Percentiles rank a stretch among this genome's conserved stretches.
phyloP scores from a whole-genome alignment of 2,329 filamentous ascomycete species.

The Cordyceps tenuipes region DNA sequence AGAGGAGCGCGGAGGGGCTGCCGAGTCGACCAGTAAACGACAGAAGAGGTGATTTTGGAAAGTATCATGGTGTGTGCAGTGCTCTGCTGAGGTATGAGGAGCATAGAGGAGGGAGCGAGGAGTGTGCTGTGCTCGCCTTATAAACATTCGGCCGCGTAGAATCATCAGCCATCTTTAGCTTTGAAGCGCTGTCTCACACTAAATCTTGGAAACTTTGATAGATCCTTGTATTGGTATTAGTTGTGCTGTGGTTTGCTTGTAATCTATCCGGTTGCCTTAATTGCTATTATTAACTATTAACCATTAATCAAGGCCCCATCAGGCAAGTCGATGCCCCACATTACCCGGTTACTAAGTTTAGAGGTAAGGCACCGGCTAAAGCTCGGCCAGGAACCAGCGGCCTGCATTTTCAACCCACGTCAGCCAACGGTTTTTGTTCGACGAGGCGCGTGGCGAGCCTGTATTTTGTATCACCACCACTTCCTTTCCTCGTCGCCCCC shows the following conservation, averaged over 20 bases:
- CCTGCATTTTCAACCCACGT: background rate
- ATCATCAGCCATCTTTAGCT: too few species aligned
- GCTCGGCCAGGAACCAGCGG: background rate
- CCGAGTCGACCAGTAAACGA: background rate
- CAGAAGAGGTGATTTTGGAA: background rate
- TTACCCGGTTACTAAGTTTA: background rate
- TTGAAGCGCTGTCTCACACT: too few species aligned
- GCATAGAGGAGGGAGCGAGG: too few species aligned
- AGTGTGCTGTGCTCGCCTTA: too few species aligned
- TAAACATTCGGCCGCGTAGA: too few species aligned
- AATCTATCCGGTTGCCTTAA: too few species aligned
- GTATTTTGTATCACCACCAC: background rate
- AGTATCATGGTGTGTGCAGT: background rate
- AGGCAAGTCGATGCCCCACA: conserved; percentile 7
- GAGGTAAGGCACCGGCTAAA: background rate
- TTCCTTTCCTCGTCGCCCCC: background rate
- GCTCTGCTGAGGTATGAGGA: background rate
- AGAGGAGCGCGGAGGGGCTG: background rate
- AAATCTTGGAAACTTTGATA: too few species aligned
- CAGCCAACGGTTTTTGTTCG: background rate
- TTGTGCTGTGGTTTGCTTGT: too few species aligned
- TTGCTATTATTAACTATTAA: too few species aligned
- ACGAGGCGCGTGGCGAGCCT: background rate
- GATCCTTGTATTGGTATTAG: too few species aligned
- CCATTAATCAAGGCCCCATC: background rate